These are phyloP conservation scores for Sphagnum tenellum DNA, from an alignment of 225 moss, liverwort and hornwort genomes.

Conservation along the genomic window DNA sequence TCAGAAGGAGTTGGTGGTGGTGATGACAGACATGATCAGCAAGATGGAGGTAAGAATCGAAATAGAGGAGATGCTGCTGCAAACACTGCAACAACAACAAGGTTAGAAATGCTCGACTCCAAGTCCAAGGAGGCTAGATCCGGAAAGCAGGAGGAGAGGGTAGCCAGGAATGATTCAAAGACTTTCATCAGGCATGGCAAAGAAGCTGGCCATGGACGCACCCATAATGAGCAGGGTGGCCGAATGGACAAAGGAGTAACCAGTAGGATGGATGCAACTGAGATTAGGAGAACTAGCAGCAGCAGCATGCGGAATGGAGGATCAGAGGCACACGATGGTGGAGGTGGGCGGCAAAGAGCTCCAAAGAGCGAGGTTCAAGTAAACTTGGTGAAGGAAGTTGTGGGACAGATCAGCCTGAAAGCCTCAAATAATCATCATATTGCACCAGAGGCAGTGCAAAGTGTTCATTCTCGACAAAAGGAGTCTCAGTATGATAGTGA, in stretches of 20 bases:
- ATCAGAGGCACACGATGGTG: background rate
- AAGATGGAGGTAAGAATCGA: background rate
- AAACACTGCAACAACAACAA: background rate
- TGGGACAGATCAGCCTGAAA: too few relatives aligned
- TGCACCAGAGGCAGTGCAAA: background rate
- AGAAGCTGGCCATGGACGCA: background rate
- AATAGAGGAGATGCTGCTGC: background rate
- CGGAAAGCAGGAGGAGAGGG: background rate
- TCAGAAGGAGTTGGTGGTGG: background rate
- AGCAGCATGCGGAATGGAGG: background rate
- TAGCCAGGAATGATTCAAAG: background rate
- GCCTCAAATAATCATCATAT: background rate
- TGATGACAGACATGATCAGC: background rate
- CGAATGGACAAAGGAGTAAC: background rate
- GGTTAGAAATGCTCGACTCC: background rate
- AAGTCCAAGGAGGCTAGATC: background rate
- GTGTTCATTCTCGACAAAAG: background rate
- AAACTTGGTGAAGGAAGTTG: background rate
- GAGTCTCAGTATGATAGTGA: background rate
- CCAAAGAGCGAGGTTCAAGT: slow-evolving; percentile 5
- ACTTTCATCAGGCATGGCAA: background rate
- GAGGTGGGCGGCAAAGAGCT: background rate
- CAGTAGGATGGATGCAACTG: background rate
- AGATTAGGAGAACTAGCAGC: too few relatives aligned
- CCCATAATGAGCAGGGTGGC: background rate